Conservation (phyloP, 441 rosid species). For the Adansonia gregorii region DNA sequence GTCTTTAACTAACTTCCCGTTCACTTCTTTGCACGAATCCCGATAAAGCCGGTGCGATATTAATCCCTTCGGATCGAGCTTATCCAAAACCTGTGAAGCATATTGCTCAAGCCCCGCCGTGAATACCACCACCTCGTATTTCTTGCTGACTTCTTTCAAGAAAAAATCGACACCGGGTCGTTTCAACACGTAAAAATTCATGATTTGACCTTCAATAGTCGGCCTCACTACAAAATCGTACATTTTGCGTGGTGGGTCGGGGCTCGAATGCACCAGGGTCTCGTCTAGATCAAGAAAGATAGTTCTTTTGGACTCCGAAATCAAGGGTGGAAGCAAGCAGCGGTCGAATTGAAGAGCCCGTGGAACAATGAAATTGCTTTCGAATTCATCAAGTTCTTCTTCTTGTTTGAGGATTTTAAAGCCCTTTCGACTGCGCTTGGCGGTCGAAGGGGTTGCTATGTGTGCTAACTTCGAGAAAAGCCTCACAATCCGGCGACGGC, state of each 20-base stretch:
- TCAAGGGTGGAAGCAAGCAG: constrained; percentile 43
- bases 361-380: constrained; percentile 9
- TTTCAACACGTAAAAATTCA: constrained; percentile 76
- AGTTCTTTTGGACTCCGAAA: constrained; percentile 49
- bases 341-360: constrained; percentile 32
- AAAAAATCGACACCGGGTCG: constrained; percentile 82
- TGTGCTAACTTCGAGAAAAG: constrained; percentile 67
- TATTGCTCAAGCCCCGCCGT: constrained; percentile 81
- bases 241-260: constrained; percentile 60
- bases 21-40: constrained; percentile 63
- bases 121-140: constrained; percentile 77
- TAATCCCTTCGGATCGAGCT: constrained; percentile 50
- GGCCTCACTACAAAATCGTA: constrained; percentile 71
- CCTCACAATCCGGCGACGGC: constrained; percentile 61
- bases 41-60: constrained; percentile 63
- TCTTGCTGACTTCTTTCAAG: constrained; percentile 51
- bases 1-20: constrained; percentile 74
- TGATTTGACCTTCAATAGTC: constrained; percentile 57
- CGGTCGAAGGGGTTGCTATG: constrained; percentile 37
- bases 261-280: constrained; percentile 71
- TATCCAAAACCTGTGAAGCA: constrained; percentile 76
- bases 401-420: constrained; percentile 49
- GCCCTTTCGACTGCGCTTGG: constrained; percentile 44
- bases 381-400: constrained; percentile 17
- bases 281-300: constrained; percentile 90